Conservation (phyloP, 352 stramenopile genomes). For the Pythium apleroticum region DNA sequence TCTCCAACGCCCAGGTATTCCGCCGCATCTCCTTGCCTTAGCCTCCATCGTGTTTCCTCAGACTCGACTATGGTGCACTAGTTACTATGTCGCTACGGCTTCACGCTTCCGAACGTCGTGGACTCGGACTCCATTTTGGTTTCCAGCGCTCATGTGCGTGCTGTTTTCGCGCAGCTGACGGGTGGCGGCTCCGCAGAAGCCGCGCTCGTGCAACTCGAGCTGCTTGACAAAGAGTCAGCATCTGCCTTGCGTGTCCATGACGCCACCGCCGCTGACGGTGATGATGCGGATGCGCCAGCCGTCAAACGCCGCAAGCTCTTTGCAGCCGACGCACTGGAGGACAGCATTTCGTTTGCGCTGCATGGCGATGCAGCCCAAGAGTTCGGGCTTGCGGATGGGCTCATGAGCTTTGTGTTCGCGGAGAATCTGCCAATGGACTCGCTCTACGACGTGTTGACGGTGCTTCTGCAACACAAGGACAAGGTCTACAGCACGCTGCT, state of each 20-base stretch:
- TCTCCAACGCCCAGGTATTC: constrained; percentile 70
- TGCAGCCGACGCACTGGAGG: constrained; percentile 17
- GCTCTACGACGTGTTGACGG: constrained; percentile 63
- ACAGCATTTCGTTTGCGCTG: constrained; percentile 52
- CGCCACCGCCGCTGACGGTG: not conserved
- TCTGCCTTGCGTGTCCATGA: constrained; percentile 2
- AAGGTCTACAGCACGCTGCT: constrained; percentile 59
- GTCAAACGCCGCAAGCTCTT: constrained; percentile 54
- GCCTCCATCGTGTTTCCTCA: not conserved
- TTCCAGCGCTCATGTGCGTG: constrained; percentile 42
- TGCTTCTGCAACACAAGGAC: constrained; percentile 64
- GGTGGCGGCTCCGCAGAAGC: constrained; percentile 25
- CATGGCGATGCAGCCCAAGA: constrained; percentile 47
- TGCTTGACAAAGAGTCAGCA: constrained; percentile 12
- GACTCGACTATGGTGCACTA: constrained; percentile 7
- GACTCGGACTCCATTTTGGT: constrained; percentile 58
- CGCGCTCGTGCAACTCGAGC: constrained; percentile 24
- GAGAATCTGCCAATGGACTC: constrained; percentile 49
- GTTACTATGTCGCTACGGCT: constrained; percentile 74
- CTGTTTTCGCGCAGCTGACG: constrained; percentile 31
- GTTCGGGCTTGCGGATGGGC: constrained; percentile 60
- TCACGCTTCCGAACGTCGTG: constrained; percentile 43
- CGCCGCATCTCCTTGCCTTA: not conserved
- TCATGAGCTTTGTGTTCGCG: constrained; percentile 65
- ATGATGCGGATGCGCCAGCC: constrained; percentile 22